Base-by-base conservation (phyloP, 306 rosid genomes). In the Vigna nakashimae region DNA sequence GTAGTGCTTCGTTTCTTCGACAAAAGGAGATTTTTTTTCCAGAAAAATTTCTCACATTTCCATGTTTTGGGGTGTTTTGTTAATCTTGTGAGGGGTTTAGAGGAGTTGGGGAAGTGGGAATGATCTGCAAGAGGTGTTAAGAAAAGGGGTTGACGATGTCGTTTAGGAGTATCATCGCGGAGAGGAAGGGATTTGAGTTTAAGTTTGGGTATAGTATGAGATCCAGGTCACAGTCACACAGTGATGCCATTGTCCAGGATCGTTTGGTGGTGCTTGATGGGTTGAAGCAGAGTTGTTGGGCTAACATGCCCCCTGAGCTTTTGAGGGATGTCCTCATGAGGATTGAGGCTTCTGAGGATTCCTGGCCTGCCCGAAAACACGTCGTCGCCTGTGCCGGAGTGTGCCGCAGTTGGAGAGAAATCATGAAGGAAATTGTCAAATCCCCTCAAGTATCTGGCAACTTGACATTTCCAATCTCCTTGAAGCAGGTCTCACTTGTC, bases 221-320 rank as follows among this genome's bases (percentile, higher is more conserved):
- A 83, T 91, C 97, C 46, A 90, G 92, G 84, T 95, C 99, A 62
- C 91, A 89, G 84, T 89, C 98, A 48, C 86, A 89, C 59, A 88
- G 93, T 46, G 96, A 87, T 53, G 58, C 20, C 51, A 26, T 13
- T 66, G 92, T 74, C 24, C 86, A 80, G 80, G 89, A 85, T 42
- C 49, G 80, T 75, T 79, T 82, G 11, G 56, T 79, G 42, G 80
- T 79, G 20, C 70, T 83, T 48, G 90, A 89, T 81, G 93, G 89
- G 7, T 88, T 92, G 92, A 87, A 81, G 80, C 98, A 95, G 87
- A 95, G 99, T 83, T 95, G 94, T 76, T 95, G 99, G 99, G 97
- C 94, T 65, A 83, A 87, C 72, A 91, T 95, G 98, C 99, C 99
- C 0, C 92, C 81, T 9, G 99, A 95, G 96, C 91, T 95, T 70